These are phyloP conservation scores for Melampsora larici-populina DNA, from an alignment of 1,284 basidiomycete genomes.

Conservation along the genomic window DNA sequence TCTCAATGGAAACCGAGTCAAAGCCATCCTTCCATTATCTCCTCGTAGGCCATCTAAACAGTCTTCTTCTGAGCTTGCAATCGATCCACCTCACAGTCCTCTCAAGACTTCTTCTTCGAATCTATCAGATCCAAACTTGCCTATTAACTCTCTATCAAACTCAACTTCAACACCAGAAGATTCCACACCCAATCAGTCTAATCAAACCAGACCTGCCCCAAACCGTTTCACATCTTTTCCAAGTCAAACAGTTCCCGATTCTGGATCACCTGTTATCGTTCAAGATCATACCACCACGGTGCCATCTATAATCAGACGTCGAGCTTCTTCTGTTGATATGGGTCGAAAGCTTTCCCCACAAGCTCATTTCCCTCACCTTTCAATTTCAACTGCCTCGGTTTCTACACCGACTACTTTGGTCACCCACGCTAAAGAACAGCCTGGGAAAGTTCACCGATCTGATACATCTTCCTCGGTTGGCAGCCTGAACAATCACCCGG, in stretches of 20 bases:
- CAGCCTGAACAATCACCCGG: conserved; percentile 14
- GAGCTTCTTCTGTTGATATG: conserved; percentile 35
- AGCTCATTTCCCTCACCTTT: background rate
- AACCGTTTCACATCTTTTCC: background rate
- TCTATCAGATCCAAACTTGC: background rate
- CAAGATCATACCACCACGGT: background rate
- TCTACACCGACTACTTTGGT: background rate
- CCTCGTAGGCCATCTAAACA: background rate
- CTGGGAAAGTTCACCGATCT: background rate
- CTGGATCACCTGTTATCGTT: background rate
- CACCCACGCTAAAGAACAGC: background rate
- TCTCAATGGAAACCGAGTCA: background rate
- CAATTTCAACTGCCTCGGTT: background rate
- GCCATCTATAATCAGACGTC: background rate
- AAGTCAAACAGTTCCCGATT: background rate
- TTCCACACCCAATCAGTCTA: background rate
- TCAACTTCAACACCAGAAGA: background rate
- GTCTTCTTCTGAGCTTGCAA: background rate
- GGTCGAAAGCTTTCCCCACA: background rate
- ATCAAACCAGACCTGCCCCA: background rate
- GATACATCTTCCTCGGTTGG: background rate
- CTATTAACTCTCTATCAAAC: background rate
- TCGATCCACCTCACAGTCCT: background rate
- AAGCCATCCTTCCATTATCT: background rate
- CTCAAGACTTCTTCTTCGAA: background rate